These are phyloP conservation scores for Pythium brachiatum DNA, from an alignment of 352 stramenopile species.

Conservation along the genomic window DNA sequence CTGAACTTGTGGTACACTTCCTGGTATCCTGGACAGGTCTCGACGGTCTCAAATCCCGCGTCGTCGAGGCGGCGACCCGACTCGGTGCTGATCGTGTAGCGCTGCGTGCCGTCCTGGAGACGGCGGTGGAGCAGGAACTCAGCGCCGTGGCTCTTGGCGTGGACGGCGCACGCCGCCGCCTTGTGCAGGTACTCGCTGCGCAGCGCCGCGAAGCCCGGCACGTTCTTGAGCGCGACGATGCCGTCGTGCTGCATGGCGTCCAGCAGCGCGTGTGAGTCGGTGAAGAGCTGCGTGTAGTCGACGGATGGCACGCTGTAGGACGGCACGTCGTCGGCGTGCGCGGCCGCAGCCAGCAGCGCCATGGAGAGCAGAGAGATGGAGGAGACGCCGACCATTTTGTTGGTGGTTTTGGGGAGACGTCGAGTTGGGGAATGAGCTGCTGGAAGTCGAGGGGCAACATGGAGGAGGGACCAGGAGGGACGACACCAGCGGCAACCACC, in stretches of 20 bases:
- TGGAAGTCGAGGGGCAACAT: not conserved
- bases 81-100: slow-evolving; percentile 73
- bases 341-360: slow-evolving; percentile 12
- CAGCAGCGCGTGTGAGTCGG: slow-evolving; percentile 34
- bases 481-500: slow-evolving; percentile 1
- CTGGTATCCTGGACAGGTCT: slow-evolving; percentile 54
- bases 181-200: slow-evolving; percentile 55
- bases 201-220: slow-evolving; percentile 50
- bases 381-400: not conserved
- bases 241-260: slow-evolving; percentile 58
- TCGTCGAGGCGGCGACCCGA: slow-evolving; percentile 42
- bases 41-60: slow-evolving; percentile 38
- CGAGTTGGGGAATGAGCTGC: not conserved
- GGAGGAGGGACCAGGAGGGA: not conserved
- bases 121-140: slow-evolving; percentile 69
- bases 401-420: not conserved
- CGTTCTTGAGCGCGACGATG: slow-evolving; percentile 75
- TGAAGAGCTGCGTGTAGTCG: slow-evolving; percentile 51
- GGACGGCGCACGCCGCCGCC: slow-evolving; percentile 54
- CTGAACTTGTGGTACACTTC: slow-evolving; percentile 58
- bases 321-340: slow-evolving; percentile 25
- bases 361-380: not conserved
- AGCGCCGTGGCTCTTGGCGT: slow-evolving; percentile 40
- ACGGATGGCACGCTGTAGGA: slow-evolving; percentile 54
- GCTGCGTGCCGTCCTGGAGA: slow-evolving; percentile 66